phyloP scores from a whole-genome alignment of 192 early-diverging fungal species.

The Diversispora eburnea region DNA sequence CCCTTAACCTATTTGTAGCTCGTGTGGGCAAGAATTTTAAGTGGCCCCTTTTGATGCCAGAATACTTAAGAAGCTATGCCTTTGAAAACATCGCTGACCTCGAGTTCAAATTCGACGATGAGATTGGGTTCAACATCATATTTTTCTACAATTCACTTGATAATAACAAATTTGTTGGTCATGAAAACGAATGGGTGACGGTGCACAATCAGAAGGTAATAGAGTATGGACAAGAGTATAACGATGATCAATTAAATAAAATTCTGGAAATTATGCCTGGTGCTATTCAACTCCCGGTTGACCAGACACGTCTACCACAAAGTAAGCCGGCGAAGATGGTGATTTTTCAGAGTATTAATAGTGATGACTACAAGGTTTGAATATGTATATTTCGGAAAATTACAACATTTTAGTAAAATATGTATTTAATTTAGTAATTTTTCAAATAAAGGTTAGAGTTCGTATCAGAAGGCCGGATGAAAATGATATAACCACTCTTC shows the following conservation, averaged over 20 bases:
- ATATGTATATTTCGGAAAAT: not conserved
- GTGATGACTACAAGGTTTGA: conserved; percentile 25
- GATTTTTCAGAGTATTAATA: conserved; percentile 1
- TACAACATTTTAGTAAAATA: not conserved
- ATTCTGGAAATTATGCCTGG: conserved; percentile 18
- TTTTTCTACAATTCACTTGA: conserved; percentile 19
- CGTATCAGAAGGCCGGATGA: conserved; percentile 6
- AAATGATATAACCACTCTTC: conserved; percentile 1
- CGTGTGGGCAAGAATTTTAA: not conserved
- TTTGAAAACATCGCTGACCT: not conserved
- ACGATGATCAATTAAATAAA: conserved; percentile 1
- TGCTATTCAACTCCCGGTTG: conserved; percentile 16
- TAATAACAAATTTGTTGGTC: not conserved
- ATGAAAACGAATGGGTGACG: conserved; percentile 8
- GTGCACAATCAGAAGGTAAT: conserved; percentile 10
- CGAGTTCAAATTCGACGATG: not conserved
- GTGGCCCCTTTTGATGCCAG: conserved; percentile 17
- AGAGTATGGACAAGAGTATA: conserved; percentile 18
- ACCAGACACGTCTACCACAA: not conserved
- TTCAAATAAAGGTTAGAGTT: conserved; percentile 15
- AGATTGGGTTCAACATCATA: conserved; percentile 2
- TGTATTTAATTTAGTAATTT: conserved; percentile 6
- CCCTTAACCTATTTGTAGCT: conserved; percentile 1
- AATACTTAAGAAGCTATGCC: not conserved
- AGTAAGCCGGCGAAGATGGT: conserved; percentile 13